Base-by-base conservation (phyloP, 2,329 filamentous ascomycete genomes). In the Rhynchosporium graminicola region DNA sequence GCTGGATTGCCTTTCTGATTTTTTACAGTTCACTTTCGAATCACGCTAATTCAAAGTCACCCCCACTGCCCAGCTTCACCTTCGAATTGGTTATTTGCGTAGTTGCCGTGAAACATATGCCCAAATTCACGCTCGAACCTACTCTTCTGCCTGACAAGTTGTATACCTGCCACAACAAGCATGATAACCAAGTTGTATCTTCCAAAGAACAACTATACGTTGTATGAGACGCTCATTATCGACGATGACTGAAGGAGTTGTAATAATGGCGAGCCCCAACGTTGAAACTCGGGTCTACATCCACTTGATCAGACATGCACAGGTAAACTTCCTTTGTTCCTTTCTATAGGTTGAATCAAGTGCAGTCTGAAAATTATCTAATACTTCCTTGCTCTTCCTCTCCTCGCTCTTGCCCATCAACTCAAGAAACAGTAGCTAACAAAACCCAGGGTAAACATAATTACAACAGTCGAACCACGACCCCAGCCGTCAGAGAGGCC, bases 261-360 rank as follows among this genome's bases (percentile, higher is more conserved):
- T 10, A n/a, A 46, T 7, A 20, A 46, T 46, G 43, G 43, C 43
- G 43, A 46, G 3, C n/a, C 8, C 15, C 5, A 15, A 52, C 1
- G 15, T 33, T 8, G 38, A 36, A 5, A 13, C 29, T 2, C 20
- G 12, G 31, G 48, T 52, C n/a, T 52, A 52, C 31, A 33, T 52
- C 29, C 48, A 52, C 13, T 15, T 52, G 15, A 38, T 52, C 9
- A 20, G 48, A 52, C 48, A 52, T n/a, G 48, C 48, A 52, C 48
- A n/a, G 7, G 48, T 52, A 15, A 52, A 9, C 2, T 31, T 26
- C n/a, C n/a, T 9, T 26, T 26, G 3, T 20, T n/a, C 9, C 43
- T 3, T 8, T 8, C 26, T 6, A 8, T 4, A 46, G 43, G 3
- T 20, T n/a, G 4, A n/a, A 5, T 43, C 8, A 15, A 12, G 20